A percentile compares a stretch with the other conserved stretches of the same genome.
These are phyloP conservation scores for Pseudophaeomoniella oleicola DNA, from an alignment of 2,329 filamentous ascomycete genomes.

Conservation along the genomic window DNA sequence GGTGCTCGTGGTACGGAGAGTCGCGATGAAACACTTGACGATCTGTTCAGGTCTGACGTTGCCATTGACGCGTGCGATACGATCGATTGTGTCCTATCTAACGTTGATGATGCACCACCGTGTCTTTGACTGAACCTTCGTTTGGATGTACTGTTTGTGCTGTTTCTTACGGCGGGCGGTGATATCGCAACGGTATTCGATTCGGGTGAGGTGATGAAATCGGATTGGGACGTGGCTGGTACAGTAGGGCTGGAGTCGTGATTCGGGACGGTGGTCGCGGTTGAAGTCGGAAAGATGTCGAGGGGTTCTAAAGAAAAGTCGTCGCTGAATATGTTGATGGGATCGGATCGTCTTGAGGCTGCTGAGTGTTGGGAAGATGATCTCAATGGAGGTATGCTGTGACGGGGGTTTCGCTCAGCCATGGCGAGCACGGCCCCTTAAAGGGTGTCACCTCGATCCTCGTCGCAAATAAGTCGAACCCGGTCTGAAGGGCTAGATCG, in stretches of 20 bases:
- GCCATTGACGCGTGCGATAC: slow-evolving; percentile 8
- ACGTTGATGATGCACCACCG: slow-evolving; percentile 3
- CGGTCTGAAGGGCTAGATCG: too few species aligned
- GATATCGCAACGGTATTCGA: slow-evolving; percentile 15
- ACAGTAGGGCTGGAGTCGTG: slow-evolving; percentile 8
- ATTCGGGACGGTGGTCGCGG: slow-evolving; percentile 15
- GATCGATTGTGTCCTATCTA: slow-evolving; percentile 9
- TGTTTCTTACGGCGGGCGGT: slow-evolving; percentile 17
- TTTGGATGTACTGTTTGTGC: slow-evolving; percentile 18
- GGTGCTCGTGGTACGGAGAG: slow-evolving; percentile 34
- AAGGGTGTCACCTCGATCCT: not conserved
- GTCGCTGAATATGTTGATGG: slow-evolving; percentile 30
- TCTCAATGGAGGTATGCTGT: not conserved
- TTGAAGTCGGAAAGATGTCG: slow-evolving; percentile 21
- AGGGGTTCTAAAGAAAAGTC: slow-evolving; percentile 30
- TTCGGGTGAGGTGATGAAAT: slow-evolving; percentile 2
- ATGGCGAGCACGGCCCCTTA: not conserved
- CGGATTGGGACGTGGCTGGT: slow-evolving; percentile 10
- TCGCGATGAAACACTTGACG: slow-evolving; percentile 28
- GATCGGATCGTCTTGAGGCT: slow-evolving; percentile 14
- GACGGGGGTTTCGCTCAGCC: not conserved
- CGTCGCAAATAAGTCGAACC: too few species aligned
- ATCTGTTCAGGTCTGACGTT: slow-evolving; percentile 22
- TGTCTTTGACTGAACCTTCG: slow-evolving; percentile 1
- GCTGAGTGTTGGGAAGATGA: not conserved